A percentile compares a stretch with the other conserved stretches of the same genome.
Conservation (phyloP, 2,329 filamentous ascomycete genomes). For the Cadophora gregata region DNA sequence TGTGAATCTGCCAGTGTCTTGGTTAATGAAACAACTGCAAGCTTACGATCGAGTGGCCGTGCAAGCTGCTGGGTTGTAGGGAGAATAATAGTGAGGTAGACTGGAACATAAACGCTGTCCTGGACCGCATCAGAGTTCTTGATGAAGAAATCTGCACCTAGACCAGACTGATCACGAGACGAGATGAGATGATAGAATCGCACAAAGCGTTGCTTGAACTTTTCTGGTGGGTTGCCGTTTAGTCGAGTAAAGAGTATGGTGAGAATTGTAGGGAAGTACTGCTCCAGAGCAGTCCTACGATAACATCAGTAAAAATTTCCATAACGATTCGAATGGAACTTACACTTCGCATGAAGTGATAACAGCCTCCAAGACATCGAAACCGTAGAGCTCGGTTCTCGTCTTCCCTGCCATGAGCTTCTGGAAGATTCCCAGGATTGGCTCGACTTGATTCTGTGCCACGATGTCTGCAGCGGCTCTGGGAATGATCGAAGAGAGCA, state of each 20-base stretch:
- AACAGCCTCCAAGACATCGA: constrained; percentile 87
- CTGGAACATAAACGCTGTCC: constrained; percentile 76
- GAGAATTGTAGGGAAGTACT: constrained; percentile 64
- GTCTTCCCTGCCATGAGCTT: constrained; percentile 71
- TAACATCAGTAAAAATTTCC: constrained; percentile 37
- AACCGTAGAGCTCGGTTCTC: constrained; percentile 78
- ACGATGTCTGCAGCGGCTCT: constrained; percentile 76
- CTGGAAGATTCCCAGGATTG: constrained; percentile 95
- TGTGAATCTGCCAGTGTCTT: constrained; percentile 89
- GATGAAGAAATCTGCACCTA: constrained; percentile 93
- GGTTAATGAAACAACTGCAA: constrained; percentile 89
- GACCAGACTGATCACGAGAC: constrained; percentile 71
- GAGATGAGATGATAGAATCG: constrained; percentile 94
- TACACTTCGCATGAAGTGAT: constrained; percentile 74
- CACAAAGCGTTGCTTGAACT: constrained; percentile 84
- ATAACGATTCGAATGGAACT: constrained; percentile 45
- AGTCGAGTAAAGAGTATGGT: constrained; percentile 79
- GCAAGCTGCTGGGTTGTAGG: constrained; percentile 88
- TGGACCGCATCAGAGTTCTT: constrained; percentile 83
- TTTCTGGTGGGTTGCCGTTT: constrained; percentile 69
- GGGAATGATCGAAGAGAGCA: constrained; percentile 84
- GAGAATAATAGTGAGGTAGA: constrained; percentile 88
- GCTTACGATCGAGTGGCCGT: constrained; percentile 88
- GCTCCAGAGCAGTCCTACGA: constrained; percentile 65
- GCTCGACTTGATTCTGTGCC: constrained; percentile 80